phyloP scores from a whole-genome alignment of 1,139 yeast genomes.

The Saccharomycopsis hybrid region DNA sequence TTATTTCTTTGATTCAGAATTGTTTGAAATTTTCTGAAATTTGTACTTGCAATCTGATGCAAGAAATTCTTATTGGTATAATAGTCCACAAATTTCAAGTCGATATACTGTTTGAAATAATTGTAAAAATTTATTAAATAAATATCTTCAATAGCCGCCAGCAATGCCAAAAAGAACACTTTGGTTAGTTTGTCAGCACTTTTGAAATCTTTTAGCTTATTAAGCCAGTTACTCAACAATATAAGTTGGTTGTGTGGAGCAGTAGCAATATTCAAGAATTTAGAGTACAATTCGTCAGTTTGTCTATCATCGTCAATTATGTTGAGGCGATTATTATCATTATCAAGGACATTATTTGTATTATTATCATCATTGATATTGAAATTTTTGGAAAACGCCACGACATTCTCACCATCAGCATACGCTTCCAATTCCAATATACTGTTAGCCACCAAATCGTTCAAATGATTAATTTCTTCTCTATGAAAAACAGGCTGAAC shows the following conservation, averaged over 20 bases:
- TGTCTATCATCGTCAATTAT: slow-evolving; percentile 29
- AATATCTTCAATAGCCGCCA: slow-evolving; percentile 35
- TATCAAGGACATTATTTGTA: slow-evolving; percentile 12
- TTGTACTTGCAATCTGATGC: slow-evolving; percentile 38
- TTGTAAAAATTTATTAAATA: slow-evolving; percentile 42
- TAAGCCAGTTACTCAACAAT: slow-evolving; percentile 46
- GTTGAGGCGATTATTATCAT: not conserved
- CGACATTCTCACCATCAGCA: slow-evolving; percentile 59
- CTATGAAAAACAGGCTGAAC: slow-evolving; percentile 96
- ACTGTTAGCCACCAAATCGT: slow-evolving; percentile 73
- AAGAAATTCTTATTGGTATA: slow-evolving; percentile 37
- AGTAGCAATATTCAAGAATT: slow-evolving; percentile 55
- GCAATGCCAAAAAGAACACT: slow-evolving; percentile 19
- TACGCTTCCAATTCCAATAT: slow-evolving; percentile 81
- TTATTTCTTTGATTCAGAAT: not conserved
- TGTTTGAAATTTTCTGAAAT: slow-evolving; percentile 2
- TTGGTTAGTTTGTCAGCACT: slow-evolving; percentile 33
- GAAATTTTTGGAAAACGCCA: slow-evolving; percentile 1
- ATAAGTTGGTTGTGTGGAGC: slow-evolving; percentile 34
- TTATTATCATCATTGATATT: slow-evolving; percentile 6
- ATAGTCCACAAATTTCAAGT: slow-evolving; percentile 37
- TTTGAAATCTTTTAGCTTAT: slow-evolving; percentile 32
- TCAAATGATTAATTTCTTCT: slow-evolving; percentile 75
- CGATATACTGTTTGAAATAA: slow-evolving; percentile 38
- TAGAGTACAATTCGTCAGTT: slow-evolving; percentile 60